Evolutionary conservation across 768 basidiomycete species (phyloP), one percentile per base, ranked within the genome.

Genomic region (Tricholoma saponaceum): DNA sequence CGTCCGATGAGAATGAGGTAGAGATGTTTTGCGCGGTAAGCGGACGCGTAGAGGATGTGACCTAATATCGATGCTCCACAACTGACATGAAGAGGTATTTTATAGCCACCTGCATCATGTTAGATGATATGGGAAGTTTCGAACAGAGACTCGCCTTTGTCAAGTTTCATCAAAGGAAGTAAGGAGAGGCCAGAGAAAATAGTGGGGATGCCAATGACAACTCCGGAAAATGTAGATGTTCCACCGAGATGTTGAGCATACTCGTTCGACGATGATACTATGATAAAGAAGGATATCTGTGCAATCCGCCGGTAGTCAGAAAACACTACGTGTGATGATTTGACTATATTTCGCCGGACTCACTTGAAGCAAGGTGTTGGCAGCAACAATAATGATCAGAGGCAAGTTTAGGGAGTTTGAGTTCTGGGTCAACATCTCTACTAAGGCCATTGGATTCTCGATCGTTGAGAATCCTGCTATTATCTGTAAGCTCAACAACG

Each of bases 1-100:
- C 87, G 84, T 5, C 85, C 86, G 32, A 88, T 76, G 60, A 90
- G 81, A 61, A 88, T 86, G 60, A 89, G 74, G 67, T 89, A 88
- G 10, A 89, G 79, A 66, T 75, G 83, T 64, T 82, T 73, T 28
- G 80, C 74, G 16, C 66, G 72, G 66, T 86, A 89, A 0, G 87
- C 87, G 32, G 82, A 67, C 13, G 79, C 85, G 64, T 87, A 86
- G 3, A 85, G 70, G 57, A 86, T 67, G 60, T 84, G 79, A 0
- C 86, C 87, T 18, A 84, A 47, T 51, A 87, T 69, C 23, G 80
- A 76, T 1, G 81, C 64, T 3, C 69, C 73, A 59, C 84, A 89
- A 44, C 78, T 75, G 35, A 89, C 62, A 46, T 81, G 78, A 18
- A 89, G 73, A 13, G 87, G 81, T 4, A 71, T 59, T 18, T 70